Evolutionary conservation across 768 basidiomycete genomes (phyloP).

Genomic region (Obba rivulosa): DNA sequence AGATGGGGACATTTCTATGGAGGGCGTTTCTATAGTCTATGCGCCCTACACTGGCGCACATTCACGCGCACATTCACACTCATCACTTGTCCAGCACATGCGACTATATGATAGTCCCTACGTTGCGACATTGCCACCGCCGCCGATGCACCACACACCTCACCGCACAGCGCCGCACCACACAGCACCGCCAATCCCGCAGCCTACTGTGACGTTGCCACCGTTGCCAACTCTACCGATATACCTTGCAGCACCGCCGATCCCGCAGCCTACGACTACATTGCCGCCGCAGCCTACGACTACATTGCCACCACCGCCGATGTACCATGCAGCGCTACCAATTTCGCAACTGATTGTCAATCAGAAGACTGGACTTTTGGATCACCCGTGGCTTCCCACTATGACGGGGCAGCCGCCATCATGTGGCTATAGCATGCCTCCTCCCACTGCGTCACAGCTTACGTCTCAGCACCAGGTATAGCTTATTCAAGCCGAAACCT

Average conservation of each 20-base stretch:
- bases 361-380: too few relatives aligned
- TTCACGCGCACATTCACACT: slow-evolving; percentile 7
- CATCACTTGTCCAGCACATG: too few relatives aligned
- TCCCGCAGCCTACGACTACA: slow-evolving; percentile 18
- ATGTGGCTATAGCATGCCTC: slow-evolving; percentile 20
- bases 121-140: slow-evolving; percentile 9
- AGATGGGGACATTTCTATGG: slow-evolving; percentile 6
- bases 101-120: slow-evolving; percentile 17
- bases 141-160: too few relatives aligned
- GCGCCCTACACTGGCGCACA: slow-evolving; percentile 13
- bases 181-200: too few relatives aligned
- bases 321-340: too few relatives aligned
- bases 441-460: slow-evolving; percentile 26
- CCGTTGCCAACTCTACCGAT: too few relatives aligned
- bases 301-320: too few relatives aligned
- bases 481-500: slow-evolving; percentile 24
- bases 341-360: too few relatives aligned
- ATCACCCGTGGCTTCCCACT: too few relatives aligned
- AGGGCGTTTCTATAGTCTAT: slow-evolving; percentile 7
- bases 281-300: slow-evolving; percentile 19
- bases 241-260: too few relatives aligned
- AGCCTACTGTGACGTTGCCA: too few relatives aligned
- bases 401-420: slow-evolving; percentile 7
- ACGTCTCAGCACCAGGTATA: slow-evolving; percentile 25
- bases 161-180: slow-evolving; percentile 17